phyloP scores from a whole-genome alignment of 2,329 filamentous ascomycete species.

The Botryotinia convoluta region DNA sequence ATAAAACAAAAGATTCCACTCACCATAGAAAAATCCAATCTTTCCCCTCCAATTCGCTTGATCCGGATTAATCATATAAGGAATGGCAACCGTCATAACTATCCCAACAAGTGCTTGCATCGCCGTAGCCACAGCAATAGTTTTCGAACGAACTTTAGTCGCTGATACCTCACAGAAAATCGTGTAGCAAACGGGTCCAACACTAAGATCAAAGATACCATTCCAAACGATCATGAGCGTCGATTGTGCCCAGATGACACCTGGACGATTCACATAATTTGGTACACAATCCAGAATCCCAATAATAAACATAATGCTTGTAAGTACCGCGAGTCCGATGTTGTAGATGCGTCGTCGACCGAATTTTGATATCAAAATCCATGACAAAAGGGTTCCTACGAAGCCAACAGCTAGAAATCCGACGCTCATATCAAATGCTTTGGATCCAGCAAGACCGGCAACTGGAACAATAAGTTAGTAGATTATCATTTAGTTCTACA shows the following conservation, averaged over 20 bases:
- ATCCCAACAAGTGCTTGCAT: conserved; percentile 26
- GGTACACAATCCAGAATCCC: conserved; percentile 39
- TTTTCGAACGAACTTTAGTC: conserved; percentile 41
- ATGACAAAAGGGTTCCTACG: conserved; percentile 62
- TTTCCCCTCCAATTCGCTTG: conserved; percentile 35
- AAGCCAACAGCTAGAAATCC: conserved; percentile 61
- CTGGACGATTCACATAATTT: conserved; percentile 31
- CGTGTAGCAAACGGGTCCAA: conserved; percentile 43
- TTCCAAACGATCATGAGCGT: conserved; percentile 30
- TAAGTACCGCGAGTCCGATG: conserved; percentile 53
- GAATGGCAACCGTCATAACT: conserved; percentile 31
- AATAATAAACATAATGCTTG: conserved; percentile 51
- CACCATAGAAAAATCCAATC: conserved; percentile 36
- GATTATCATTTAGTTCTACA: neutral
- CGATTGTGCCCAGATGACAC: conserved; percentile 28
- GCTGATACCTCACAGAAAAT: conserved; percentile 46
- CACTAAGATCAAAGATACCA: conserved; percentile 28
- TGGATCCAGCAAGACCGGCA: conserved; percentile 54
- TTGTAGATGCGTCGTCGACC: conserved; percentile 63
- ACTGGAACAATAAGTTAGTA: conserved; percentile 40
- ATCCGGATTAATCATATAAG: conserved; percentile 40
- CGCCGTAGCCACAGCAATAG: conserved; percentile 31
- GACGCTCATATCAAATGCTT: conserved; percentile 59
- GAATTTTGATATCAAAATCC: conserved; percentile 61
- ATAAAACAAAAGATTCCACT: neutral